Evolutionary conservation across 148 eudicot species (phyloP).

Genomic region (Diospyros lotus): DNA sequence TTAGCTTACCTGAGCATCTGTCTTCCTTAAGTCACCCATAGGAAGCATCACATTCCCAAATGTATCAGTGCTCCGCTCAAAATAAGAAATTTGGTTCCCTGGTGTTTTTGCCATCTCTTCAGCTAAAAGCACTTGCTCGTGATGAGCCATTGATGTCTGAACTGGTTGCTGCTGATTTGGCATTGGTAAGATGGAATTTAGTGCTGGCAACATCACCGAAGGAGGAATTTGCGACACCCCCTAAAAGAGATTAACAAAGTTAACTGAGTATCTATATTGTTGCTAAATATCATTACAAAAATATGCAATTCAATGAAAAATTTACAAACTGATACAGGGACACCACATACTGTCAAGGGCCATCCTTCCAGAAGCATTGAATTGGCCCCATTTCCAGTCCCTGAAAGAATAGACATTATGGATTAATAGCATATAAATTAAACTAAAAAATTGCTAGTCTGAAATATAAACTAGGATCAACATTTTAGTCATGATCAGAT

Average conservation of each 20-base stretch:
- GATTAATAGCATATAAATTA: too few species aligned
- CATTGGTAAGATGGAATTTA: constrained; percentile 6
- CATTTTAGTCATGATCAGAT: too few species aligned
- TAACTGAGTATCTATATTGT: background rate
- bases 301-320: background rate
- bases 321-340: background rate
- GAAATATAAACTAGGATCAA: too few species aligned
- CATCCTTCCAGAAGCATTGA: background rate
- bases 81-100: constrained; percentile 8
- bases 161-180: constrained; percentile 1
- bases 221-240: constrained; percentile 17
- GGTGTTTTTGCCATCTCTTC: constrained; percentile 12
- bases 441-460: too few species aligned
- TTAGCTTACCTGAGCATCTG: constrained; percentile 22
- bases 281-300: background rate
- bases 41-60: constrained; percentile 9
- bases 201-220: constrained; percentile 14
- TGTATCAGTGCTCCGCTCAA: background rate
- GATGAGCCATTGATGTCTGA: background rate
- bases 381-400: background rate
- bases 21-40: constrained; percentile 8
- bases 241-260: constrained; percentile 17
- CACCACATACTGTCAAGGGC: constrained; percentile 1
- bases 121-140: constrained; percentile 20
- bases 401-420: constrained; percentile 1